Conservation (phyloP, 176 grass and related monocot genomes). For the Typha latifolia region DNA sequence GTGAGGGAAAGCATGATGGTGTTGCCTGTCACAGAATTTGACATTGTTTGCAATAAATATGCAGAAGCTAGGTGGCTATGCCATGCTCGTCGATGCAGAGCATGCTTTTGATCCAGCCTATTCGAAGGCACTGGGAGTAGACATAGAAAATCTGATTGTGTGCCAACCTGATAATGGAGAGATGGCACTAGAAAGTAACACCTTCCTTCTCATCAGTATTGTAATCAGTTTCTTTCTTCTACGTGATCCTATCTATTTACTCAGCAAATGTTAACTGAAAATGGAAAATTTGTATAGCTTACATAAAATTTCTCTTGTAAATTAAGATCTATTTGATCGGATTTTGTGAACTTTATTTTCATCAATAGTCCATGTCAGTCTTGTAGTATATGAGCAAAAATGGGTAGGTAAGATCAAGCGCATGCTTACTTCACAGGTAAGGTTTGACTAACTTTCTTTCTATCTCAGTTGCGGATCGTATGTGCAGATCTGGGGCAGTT, state of each 20-base stretch:
- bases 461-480: conserved; percentile 84
- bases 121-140: conserved; percentile 85
- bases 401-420: not conserved
- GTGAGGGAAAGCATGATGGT: no score
- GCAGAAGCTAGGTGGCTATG: conserved; percentile 95
- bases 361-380: no score
- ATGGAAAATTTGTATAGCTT: no score
- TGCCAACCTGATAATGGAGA: conserved; percentile 98
- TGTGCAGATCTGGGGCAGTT: conserved; percentile 96
- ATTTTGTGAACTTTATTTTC: no score
- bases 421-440: not conserved
- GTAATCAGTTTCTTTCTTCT: not conserved
- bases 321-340: no score
- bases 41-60: conserved; percentile 8
- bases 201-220: not conserved
- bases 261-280: no score
- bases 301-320: no score
- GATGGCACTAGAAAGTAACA: conserved; percentile 95
- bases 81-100: conserved; percentile 98
- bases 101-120: conserved; percentile 98
- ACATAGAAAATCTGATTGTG: conserved; percentile 98
- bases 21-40: no score
- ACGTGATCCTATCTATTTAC: not conserved
- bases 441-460: conserved; percentile 32
- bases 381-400: not conserved